These are phyloP conservation scores for Ophiocordyceps camponoti-rufipedis DNA, from an alignment of 2,329 filamentous ascomycete genomes.

Conservation along the genomic window DNA sequence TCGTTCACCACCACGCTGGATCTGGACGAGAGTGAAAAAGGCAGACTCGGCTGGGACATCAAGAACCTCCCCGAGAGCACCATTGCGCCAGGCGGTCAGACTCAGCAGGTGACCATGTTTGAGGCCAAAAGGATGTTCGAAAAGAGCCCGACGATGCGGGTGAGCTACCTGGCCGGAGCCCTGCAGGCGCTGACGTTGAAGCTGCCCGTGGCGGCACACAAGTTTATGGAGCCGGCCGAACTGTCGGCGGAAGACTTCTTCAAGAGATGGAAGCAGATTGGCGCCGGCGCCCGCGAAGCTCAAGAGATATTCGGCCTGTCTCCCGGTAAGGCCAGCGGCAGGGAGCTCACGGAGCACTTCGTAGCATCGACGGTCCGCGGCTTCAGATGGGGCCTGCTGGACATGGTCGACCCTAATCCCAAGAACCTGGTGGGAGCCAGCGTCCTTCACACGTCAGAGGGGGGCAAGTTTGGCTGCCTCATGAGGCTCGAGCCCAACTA, in stretches of 20 bases:
- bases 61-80: slow-evolving; percentile 77
- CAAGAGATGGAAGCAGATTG: slow-evolving; percentile 98
- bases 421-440: slow-evolving; percentile 90
- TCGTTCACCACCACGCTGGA: slow-evolving; percentile 93
- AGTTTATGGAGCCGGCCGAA: slow-evolving; percentile 90
- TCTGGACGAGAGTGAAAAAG: slow-evolving; percentile 48
- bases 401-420: slow-evolving; percentile 74
- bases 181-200: slow-evolving; percentile 85
- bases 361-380: slow-evolving; percentile 59
- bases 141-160: slow-evolving; percentile 74
- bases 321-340: slow-evolving; percentile 24
- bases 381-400: slow-evolving; percentile 76
- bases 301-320: slow-evolving; percentile 67
- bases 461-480: slow-evolving; percentile 86
- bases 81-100: slow-evolving; percentile 56
- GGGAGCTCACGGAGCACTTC: slow-evolving; percentile 51
- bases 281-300: slow-evolving; percentile 67
- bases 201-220: slow-evolving; percentile 74
- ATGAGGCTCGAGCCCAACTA: slow-evolving; percentile 91
- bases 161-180: slow-evolving; percentile 87
- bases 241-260: slow-evolving; percentile 88
- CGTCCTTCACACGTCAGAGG: slow-evolving; percentile 64
- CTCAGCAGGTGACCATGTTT: slow-evolving; percentile 89
- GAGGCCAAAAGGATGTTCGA: slow-evolving; percentile 68
- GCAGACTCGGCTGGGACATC: slow-evolving; percentile 62